phyloP scores from a whole-genome alignment of 1,284 basidiomycete genomes.

The Pyrrhoderma noxium region DNA sequence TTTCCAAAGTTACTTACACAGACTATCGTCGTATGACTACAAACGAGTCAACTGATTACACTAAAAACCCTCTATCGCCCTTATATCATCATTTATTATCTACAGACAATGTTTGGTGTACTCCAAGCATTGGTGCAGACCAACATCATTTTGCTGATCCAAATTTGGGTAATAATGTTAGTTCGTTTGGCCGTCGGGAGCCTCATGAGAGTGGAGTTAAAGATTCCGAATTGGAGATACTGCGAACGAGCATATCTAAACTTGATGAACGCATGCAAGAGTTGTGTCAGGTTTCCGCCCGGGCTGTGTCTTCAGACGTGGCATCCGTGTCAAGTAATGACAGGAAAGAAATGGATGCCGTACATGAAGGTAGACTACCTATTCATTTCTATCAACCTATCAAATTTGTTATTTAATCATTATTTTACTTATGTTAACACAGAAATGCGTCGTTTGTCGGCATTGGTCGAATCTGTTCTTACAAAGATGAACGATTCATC shows the following conservation, averaged over 20 bases:
- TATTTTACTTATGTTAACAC: too few relatives aligned
- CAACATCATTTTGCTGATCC: too few relatives aligned
- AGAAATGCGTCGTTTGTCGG: conserved; percentile 15
- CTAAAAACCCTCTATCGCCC: too few relatives aligned
- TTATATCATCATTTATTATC: too few relatives aligned
- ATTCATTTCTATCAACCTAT: not conserved
- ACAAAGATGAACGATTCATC: conserved; percentile 4
- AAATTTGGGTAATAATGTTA: too few relatives aligned
- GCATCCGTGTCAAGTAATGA: conserved; percentile 6
- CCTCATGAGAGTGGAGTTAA: too few relatives aligned
- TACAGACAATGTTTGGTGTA: too few relatives aligned
- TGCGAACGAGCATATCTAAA: not conserved
- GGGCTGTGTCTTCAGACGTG: not conserved
- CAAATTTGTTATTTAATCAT: not conserved
- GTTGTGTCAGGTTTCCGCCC: not conserved
- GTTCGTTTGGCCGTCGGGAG: too few relatives aligned
- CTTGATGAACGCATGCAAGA: conserved; percentile 13
- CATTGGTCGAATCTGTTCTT: conserved; percentile 4
- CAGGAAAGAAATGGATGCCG: conserved; percentile 9
- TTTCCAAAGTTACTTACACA: too few relatives aligned
- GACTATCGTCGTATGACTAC: too few relatives aligned
- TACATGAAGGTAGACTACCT: conserved; percentile 9
- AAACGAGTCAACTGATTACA: too few relatives aligned
- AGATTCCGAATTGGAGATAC: not conserved
- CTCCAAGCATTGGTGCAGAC: too few relatives aligned